Evolutionary conservation across 306 rosid genomes (phyloP).

Genomic region (Trifolium repens): DNA sequence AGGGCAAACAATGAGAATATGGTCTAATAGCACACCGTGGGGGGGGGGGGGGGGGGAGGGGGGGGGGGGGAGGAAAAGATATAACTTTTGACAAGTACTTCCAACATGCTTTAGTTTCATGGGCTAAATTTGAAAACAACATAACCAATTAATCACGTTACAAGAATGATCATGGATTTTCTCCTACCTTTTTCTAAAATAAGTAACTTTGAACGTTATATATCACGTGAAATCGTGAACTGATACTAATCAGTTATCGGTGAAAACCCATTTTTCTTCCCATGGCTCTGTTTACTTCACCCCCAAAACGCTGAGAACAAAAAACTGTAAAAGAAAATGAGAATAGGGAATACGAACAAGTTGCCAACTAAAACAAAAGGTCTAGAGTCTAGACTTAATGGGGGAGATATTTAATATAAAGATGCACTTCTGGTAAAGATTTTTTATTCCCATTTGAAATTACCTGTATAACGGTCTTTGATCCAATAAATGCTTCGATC

Average conservation of each 20-base stretch:
- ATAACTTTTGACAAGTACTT: background rate
- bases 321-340: background rate
- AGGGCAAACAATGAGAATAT: background rate
- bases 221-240: background rate
- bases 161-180: background rate
- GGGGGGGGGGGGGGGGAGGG: background rate
- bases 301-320: background rate
- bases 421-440: background rate
- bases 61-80: background rate
- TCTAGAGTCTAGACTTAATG: background rate
- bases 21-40: background rate
- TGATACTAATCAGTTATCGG: background rate
- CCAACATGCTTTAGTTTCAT: too few species aligned
- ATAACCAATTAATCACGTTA: background rate
- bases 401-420: background rate
- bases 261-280: conserved; percentile 12
- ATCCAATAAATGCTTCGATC: conserved; percentile 96
- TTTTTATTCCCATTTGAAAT: conserved; percentile 11
- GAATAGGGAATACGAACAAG: background rate
- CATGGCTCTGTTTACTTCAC: background rate
- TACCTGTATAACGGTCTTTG: conserved; percentile 98
- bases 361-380: background rate
- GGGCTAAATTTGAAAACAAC: background rate
- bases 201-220: background rate
- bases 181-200: background rate